Conservation (phyloP, 306 rosid species). For the Canavalia gladiata region DNA sequence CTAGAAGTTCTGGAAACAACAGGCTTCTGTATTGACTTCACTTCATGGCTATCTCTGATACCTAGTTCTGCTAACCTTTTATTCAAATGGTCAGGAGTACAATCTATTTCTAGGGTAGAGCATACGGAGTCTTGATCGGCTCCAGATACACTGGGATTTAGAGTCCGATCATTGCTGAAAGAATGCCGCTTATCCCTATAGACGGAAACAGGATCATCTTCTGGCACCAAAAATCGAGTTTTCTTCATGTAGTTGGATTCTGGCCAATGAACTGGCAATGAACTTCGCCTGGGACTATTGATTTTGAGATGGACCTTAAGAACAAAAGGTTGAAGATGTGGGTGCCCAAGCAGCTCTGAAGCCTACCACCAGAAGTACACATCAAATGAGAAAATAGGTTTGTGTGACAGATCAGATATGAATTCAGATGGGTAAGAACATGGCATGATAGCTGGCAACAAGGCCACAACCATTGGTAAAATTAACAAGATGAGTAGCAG, state of each 20-base stretch:
- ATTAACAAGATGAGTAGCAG: neutral
- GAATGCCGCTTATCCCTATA: slow-evolving; percentile 68
- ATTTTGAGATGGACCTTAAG: slow-evolving; percentile 84
- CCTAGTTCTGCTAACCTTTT: slow-evolving; percentile 61
- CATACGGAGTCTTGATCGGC: slow-evolving; percentile 77
- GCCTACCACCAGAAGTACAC: slow-evolving; percentile 72
- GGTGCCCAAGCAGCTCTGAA: slow-evolving; percentile 84
- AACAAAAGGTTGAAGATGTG: slow-evolving; percentile 84
- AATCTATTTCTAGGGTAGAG: slow-evolving; percentile 77
- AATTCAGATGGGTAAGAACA: slow-evolving; percentile 18
- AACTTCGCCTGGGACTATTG: slow-evolving; percentile 74
- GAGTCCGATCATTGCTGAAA: slow-evolving; percentile 71
- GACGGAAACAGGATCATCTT: slow-evolving; percentile 50
- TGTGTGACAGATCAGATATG: slow-evolving; percentile 36
- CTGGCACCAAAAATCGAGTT: slow-evolving; percentile 78
- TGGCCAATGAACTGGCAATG: slow-evolving; percentile 68
- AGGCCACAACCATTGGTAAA: slow-evolving; percentile 30
- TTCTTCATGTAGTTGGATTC: slow-evolving; percentile 70
- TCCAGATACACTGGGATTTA: slow-evolving; percentile 88
- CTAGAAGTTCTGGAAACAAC: slow-evolving; percentile 62
- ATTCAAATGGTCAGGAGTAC: slow-evolving; percentile 62
- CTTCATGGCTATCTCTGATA: slow-evolving; percentile 53
- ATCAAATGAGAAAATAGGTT: slow-evolving; percentile 55
- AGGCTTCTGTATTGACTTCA: slow-evolving; percentile 59
- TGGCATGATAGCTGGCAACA: slow-evolving; percentile 18